A percentile compares a stretch with the other conserved stretches of the same genome.
These are phyloP conservation scores for Kwoniella heveanensis DNA, from an alignment of 768 basidiomycete species.

Conservation along the genomic window DNA sequence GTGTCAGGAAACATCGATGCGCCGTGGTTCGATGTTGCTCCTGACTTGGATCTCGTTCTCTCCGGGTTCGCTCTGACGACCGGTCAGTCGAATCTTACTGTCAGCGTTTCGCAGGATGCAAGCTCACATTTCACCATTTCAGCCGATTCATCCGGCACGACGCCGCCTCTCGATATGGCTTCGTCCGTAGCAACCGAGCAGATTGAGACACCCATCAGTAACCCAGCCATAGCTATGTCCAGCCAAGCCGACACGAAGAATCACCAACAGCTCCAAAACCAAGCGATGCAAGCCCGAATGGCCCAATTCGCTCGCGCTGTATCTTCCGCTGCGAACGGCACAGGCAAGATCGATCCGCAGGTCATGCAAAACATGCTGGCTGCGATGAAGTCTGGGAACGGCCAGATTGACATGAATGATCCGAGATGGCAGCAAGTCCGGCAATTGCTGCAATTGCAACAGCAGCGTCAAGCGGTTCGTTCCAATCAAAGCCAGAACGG, in stretches of 20 bases:
- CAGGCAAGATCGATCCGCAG: conserved; percentile 22
- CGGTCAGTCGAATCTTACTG: conserved; percentile 8
- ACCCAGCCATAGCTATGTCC: conserved; percentile 4
- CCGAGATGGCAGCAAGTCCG: conserved; percentile 25
- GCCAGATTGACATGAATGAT: conserved; percentile 27
- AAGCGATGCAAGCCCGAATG: conserved; percentile 22
- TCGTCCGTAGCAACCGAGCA: conserved; percentile 24
- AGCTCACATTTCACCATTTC: not conserved
- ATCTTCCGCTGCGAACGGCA: conserved; percentile 5
- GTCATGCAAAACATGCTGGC: conserved; percentile 30
- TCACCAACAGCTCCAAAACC: conserved; percentile 19
- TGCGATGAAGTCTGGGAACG: conserved; percentile 24
- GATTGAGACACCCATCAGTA: conserved; percentile 21
- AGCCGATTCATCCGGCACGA: conserved; percentile 1
- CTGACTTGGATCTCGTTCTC: conserved; percentile 21
- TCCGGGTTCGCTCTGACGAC: conserved; percentile 23
- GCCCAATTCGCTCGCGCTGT: conserved; percentile 27
- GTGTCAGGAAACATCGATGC: conserved; percentile 19
- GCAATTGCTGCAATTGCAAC: conserved; percentile 21
- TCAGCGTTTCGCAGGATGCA: not conserved
- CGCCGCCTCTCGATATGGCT: conserved; percentile 19
- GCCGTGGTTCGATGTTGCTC: conserved; percentile 30
- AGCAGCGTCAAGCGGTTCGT: conserved; percentile 9
- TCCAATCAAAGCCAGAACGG: not conserved
- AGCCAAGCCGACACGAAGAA: conserved; percentile 7